Evolutionary conservation across 495 filamentous ascomycete species (phyloP).

Genomic region (Trichodelitschia bisporula): DNA sequence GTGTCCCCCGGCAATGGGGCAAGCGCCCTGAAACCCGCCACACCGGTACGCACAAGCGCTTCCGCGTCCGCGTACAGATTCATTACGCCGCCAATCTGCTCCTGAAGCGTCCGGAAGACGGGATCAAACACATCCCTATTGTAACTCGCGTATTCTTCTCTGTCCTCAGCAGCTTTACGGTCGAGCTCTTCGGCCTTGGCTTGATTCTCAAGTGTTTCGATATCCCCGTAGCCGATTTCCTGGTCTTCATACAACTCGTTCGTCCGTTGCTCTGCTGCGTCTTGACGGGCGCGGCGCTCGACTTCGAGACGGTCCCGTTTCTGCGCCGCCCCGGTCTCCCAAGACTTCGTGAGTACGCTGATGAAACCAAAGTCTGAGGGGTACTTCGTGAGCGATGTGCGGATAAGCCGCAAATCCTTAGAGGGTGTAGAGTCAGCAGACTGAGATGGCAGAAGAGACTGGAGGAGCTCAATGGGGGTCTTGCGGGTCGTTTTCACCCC

Average conservation of each 20-base stretch:
- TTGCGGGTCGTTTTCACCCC: no score
- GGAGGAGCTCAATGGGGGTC: no score
- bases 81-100: slow-evolving; percentile 26
- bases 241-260: slow-evolving; percentile 32
- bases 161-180: slow-evolving; percentile 28
- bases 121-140: slow-evolving; percentile 25
- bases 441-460: no score
- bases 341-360: slow-evolving; percentile 17
- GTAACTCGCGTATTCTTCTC: slow-evolving; percentile 27
- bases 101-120: slow-evolving; percentile 25
- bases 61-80: slow-evolving; percentile 21
- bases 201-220: slow-evolving; percentile 31
- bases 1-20: no score
- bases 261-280: slow-evolving; percentile 27
- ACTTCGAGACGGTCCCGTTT: slow-evolving; percentile 21
- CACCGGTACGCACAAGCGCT: slow-evolving; percentile 2
- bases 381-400: no score
- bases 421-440: no score
- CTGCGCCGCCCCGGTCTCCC: slow-evolving; percentile 21
- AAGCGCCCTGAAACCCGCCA: background rate
- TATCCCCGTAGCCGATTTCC: slow-evolving; percentile 36
- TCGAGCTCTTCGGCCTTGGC: slow-evolving; percentile 30
- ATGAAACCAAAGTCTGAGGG: slow-evolving; percentile 23
- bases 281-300: slow-evolving; percentile 25
- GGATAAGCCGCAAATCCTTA: no score